Percentiles rank a stretch among this genome's conserved stretches.
Conservation (phyloP, 495 filamentous ascomycete genomes). For the Talaromyces adpressus region DNA sequence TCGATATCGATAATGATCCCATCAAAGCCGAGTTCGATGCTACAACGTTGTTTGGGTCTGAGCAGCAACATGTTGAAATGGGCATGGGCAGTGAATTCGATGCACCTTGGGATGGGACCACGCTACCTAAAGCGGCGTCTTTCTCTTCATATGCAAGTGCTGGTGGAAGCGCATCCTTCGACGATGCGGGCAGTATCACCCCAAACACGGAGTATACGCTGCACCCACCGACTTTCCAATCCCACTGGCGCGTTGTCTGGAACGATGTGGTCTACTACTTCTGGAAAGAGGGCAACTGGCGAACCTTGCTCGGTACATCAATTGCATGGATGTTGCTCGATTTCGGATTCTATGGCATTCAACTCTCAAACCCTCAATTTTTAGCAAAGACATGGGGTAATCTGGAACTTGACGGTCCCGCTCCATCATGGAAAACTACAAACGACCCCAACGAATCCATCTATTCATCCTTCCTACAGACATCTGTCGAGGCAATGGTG, state of each 20-base stretch:
- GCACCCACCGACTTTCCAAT: slow-evolving; percentile 34
- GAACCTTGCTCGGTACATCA: slow-evolving; percentile 41
- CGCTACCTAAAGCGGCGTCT: slow-evolving; percentile 1
- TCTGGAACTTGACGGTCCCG: slow-evolving; percentile 22
- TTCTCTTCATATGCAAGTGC: slow-evolving; percentile 1
- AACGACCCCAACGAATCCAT: slow-evolving; percentile 23
- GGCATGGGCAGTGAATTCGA: background rate
- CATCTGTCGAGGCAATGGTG: slow-evolving; percentile 30
- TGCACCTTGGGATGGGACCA: slow-evolving; percentile 1
- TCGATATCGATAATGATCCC: slow-evolving; percentile 44
- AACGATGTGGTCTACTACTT: slow-evolving; percentile 41
- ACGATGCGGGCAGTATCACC: slow-evolving; percentile 15
- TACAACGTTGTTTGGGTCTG: slow-evolving; percentile 25
- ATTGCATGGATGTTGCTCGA: slow-evolving; percentile 47
- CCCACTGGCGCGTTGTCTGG: slow-evolving; percentile 33
- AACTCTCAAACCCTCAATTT: slow-evolving; percentile 33
- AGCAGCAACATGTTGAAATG: slow-evolving; percentile 12
- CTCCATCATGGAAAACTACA: slow-evolving; percentile 33
- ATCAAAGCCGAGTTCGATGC: slow-evolving; percentile 41
- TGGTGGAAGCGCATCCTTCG: slow-evolving; percentile 10
- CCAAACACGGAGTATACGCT: slow-evolving; percentile 16
- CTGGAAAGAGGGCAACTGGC: slow-evolving; percentile 45
- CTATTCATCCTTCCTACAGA: slow-evolving; percentile 33
- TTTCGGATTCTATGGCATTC: slow-evolving; percentile 51
- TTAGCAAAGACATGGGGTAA: slow-evolving; percentile 28